phyloP scores from a whole-genome alignment of 768 basidiomycete genomes.

The Russula earlei region DNA sequence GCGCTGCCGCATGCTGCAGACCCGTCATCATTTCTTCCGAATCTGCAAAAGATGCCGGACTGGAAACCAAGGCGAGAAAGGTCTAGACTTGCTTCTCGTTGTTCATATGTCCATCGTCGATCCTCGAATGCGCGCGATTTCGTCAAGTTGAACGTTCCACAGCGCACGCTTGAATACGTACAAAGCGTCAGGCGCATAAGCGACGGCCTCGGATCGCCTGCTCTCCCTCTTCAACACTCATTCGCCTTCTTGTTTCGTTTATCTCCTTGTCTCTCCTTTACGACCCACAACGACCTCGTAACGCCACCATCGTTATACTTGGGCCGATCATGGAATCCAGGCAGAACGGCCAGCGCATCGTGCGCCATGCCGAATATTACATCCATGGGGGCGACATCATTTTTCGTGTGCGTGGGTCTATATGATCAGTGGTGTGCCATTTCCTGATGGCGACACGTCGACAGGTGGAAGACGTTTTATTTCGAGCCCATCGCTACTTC shows the following conservation, averaged over 20 bases:
- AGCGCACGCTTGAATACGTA: conserved; percentile 3
- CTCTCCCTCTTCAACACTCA: background rate
- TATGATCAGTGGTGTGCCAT: background rate
- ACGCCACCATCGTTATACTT: background rate
- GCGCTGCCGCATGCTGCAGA: too few relatives aligned
- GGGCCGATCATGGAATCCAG: conserved; percentile 11
- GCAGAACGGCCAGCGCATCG: conserved; percentile 22
- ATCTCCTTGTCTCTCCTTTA: background rate
- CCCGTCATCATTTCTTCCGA: too few relatives aligned
- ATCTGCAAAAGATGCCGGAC: too few relatives aligned
- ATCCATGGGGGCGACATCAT: conserved; percentile 21
- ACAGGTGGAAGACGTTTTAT: conserved; percentile 50
- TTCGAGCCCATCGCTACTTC: conserved; percentile 53
- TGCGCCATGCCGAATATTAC: conserved; percentile 21
- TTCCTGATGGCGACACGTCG: background rate
- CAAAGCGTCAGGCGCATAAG: conserved; percentile 12
- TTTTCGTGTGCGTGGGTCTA: conserved; percentile 18
- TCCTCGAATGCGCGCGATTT: background rate
- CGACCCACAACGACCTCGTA: background rate
- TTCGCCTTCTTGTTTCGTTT: background rate
- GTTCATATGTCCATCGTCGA: background rate
- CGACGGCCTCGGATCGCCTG: conserved; percentile 2
- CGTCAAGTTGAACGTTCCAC: background rate
- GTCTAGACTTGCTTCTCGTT: background rate
- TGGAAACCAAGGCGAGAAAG: too few relatives aligned